Conservation (phyloP, 2,329 filamentous ascomycete genomes). For the Allantophomopsis cytisporea region DNA sequence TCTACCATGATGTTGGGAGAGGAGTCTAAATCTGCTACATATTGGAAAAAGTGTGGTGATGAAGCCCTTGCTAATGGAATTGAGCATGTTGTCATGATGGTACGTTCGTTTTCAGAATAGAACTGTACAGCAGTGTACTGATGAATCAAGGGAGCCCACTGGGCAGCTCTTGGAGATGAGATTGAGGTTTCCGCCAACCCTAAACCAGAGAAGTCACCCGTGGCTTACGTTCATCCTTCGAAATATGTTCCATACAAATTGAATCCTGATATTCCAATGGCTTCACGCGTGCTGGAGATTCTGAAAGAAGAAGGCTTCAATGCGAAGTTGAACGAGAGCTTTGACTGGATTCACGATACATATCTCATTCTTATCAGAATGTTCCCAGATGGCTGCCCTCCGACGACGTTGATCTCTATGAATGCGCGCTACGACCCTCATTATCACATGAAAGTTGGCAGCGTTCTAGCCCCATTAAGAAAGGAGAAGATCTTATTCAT, state of each 20-base stretch:
- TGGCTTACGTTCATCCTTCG: constrained; percentile 51
- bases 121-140: background rate
- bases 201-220: constrained; percentile 43
- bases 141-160: constrained; percentile 43
- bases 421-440: constrained; percentile 41
- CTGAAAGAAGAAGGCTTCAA: constrained; percentile 38
- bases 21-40: constrained; percentile 43
- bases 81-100: constrained; percentile 54
- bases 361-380: constrained; percentile 57
- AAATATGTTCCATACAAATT: constrained; percentile 52
- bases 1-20: constrained; percentile 62
- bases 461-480: constrained; percentile 38
- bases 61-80: constrained; percentile 43
- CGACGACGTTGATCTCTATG: constrained; percentile 44
- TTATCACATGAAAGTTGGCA: constrained; percentile 41
- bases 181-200: constrained; percentile 50
- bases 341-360: constrained; percentile 63
- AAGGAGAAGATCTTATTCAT: constrained; percentile 41
- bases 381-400: constrained; percentile 52
- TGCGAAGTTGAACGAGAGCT: constrained; percentile 34
- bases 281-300: constrained; percentile 32
- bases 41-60: constrained; percentile 54
- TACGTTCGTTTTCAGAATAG: constrained; percentile 13
- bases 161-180: constrained; percentile 40
- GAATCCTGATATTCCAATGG: constrained; percentile 40